Base-by-base conservation (phyloP, 371 early-diverging fungal species). In the Zancudomyces culisetae region DNA sequence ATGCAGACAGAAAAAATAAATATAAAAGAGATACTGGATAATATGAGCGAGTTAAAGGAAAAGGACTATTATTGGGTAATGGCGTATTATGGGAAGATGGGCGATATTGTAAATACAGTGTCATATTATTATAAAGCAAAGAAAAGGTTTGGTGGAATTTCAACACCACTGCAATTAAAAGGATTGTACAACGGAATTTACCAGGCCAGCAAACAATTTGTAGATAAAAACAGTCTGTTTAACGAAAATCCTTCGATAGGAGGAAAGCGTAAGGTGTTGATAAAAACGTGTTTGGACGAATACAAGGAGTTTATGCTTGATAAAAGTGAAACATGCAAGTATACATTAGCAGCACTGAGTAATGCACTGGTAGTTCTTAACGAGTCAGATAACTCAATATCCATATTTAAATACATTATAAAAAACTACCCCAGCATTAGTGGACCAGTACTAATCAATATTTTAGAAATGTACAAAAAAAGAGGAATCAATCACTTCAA, bases 61-160 rank as follows among this genome's bases (percentile, higher is more conserved):
- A 18, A 24, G 13, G 50, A 49, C 23, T 30, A 30, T 22, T 49
- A 29, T 21, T 49, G 50, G 50, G 29, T 49, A 18, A 49, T 49
- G 50, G 28, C 50, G 6, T 19, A 19, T 19, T 49, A 49, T 35
- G 50, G 50, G 20, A 49, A 23, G 8, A 29, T 8, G 3, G 20
- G 35, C 2, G 28, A 49, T 10, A 35, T 30, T 8, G 50, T 29
- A 6, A 49, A 18, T 13, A 21, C 30, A 29, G 18, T 49, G 2
- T 20, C 26, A 2, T 19, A 19, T n/a, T 49, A 29, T 20, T 22
- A 35, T 28, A 30, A 49, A 23, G 39, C 19, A 20, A 19, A 35
- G 21, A 18, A 12, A 2, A 6, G 28, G 22, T 12, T 3, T 12
- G 21, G 19, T 30, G 22, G 30, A 13, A 27, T 15, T 8, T 13